phyloP scores from a whole-genome alignment of 2,329 filamentous ascomycete species.

The Escovopsis sp. region DNA sequence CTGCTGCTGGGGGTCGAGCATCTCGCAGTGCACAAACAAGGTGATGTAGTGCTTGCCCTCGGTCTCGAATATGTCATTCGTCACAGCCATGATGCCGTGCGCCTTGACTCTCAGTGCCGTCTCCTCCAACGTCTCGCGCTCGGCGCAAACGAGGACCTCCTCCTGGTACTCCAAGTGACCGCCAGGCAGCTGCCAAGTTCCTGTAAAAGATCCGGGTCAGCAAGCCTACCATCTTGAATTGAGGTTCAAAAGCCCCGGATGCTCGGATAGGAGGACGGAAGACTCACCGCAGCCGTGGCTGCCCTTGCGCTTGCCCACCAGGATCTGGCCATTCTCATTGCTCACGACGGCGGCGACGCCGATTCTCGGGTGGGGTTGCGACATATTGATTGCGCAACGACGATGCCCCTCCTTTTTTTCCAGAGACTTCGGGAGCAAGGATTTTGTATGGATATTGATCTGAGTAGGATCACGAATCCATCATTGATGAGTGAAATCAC shows the following conservation, averaged over 20 bases:
- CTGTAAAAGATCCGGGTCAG: conserved; percentile 16
- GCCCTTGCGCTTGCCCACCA: conserved; percentile 33
- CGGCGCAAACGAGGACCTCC: conserved; percentile 44
- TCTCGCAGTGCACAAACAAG: conserved; percentile 45
- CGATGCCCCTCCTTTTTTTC: too few relatives aligned
- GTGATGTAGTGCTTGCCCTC: conserved; percentile 63
- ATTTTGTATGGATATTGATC: too few relatives aligned
- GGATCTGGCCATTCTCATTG: conserved; percentile 26
- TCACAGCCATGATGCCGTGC: conserved; percentile 41
- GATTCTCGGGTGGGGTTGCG: conserved; percentile 21
- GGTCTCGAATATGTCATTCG: conserved; percentile 48
- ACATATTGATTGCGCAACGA: background rate
- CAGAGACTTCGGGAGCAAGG: background rate
- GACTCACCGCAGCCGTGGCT: conserved; percentile 33
- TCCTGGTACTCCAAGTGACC: conserved; percentile 64
- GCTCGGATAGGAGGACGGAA: background rate
- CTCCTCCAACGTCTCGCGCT: conserved; percentile 55
- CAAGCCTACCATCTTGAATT: background rate
- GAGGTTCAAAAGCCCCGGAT: background rate
- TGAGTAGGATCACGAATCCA: too few relatives aligned
- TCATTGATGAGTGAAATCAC: too few relatives aligned
- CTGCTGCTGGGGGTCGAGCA: conserved; percentile 30
- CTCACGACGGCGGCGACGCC: conserved; percentile 34
- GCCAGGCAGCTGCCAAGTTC: conserved; percentile 54
- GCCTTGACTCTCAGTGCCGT: conserved; percentile 45